These are phyloP conservation scores for Crithidia fasciculata DNA, from an alignment of 208 protist genomes.

Conservation along the genomic window DNA sequence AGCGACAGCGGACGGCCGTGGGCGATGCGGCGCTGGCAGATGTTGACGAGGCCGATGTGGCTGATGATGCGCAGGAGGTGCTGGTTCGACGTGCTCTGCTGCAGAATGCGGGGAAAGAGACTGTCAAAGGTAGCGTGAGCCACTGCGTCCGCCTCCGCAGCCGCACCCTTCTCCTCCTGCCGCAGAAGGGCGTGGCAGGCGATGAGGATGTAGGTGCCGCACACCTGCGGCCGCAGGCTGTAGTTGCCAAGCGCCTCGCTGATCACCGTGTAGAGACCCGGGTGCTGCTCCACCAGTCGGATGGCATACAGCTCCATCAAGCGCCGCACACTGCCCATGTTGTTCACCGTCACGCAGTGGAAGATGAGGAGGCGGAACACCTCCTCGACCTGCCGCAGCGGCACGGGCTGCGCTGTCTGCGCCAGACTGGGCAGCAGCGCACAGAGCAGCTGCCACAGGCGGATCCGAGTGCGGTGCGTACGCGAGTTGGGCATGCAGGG, in stretches of 20 bases:
- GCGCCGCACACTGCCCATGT: conserved; percentile 89
- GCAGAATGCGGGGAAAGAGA: conserved; percentile 78
- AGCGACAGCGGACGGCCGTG: conserved; percentile 24
- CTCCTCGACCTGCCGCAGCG: conserved; percentile 26
- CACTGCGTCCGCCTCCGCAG: conserved; percentile 14
- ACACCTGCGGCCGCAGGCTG: conserved; percentile 77
- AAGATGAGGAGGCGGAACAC: conserved; percentile 51
- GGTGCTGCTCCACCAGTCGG: conserved; percentile 56
- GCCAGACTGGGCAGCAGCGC: conserved; percentile 69
- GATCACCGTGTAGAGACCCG: conserved; percentile 61
- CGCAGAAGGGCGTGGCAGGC: conserved; percentile 70
- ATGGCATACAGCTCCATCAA: conserved; percentile 90
- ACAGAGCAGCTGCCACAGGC: conserved; percentile 89
- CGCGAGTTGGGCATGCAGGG: conserved; percentile 92
- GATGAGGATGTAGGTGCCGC: conserved; percentile 82
- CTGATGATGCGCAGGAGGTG: conserved; percentile 91
- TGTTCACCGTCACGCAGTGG: conserved; percentile 75
- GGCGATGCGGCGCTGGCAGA: conserved; percentile 45
- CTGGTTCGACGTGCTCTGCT: conserved; percentile 89
- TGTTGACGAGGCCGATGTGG: conserved; percentile 77
- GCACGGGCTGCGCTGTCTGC: conserved; percentile 14
- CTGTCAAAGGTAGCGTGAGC: conserved; percentile 35
- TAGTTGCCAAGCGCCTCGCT: conserved; percentile 61
- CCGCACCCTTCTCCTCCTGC: conserved; percentile 25
- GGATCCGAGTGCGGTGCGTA: conserved; percentile 83